A percentile compares a stretch with the other conserved stretches of the same genome.
Evolutionary conservation across 768 basidiomycete genomes (phyloP).

Genomic region (Hypsizygus marmoreus): DNA sequence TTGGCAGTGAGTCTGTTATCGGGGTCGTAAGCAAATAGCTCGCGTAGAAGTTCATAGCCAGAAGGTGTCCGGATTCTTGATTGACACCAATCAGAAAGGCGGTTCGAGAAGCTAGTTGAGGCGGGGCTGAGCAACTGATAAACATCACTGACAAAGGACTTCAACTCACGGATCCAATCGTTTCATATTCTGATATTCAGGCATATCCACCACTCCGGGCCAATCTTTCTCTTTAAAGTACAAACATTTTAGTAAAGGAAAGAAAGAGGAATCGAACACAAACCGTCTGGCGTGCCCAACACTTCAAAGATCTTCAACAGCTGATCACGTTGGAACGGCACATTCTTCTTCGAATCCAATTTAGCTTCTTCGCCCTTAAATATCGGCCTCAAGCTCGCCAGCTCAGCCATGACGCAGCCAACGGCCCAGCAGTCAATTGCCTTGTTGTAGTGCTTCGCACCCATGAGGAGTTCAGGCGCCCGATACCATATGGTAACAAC

Average conservation of each 20-base stretch:
- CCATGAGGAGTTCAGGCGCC: conserved; percentile 93
- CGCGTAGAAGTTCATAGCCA: conserved; percentile 83
- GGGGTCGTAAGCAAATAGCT: conserved; percentile 90
- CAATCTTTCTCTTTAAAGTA: conserved; percentile 71
- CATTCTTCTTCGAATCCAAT: conserved; percentile 93
- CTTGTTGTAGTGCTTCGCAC: conserved; percentile 97
- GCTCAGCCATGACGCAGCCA: conserved; percentile 95
- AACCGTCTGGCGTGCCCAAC: conserved; percentile 85
- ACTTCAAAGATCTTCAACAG: conserved; percentile 96
- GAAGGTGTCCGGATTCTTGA: conserved; percentile 57
- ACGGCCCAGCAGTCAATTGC: conserved; percentile 98
- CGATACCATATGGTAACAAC: conserved; percentile 99
- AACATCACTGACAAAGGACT: background rate
- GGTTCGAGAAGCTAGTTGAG: conserved; percentile 46
- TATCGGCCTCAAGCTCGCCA: conserved; percentile 91
- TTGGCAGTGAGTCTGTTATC: conserved; percentile 81
- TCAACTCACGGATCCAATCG: conserved; percentile 68
- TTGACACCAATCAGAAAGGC: conserved; percentile 76
- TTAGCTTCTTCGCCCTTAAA: conserved; percentile 99
- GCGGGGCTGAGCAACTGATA: background rate
- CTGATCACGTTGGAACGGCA: conserved; percentile 97
- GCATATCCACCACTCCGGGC: conserved; percentile 84
- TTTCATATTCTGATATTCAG: conserved; percentile 84
- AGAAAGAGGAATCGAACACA: conserved; percentile 20
- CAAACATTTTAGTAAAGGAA: conserved; percentile 1